Base-by-base conservation (phyloP, 2,329 filamentous ascomycete genomes). In the Calonectria ilicicola region DNA sequence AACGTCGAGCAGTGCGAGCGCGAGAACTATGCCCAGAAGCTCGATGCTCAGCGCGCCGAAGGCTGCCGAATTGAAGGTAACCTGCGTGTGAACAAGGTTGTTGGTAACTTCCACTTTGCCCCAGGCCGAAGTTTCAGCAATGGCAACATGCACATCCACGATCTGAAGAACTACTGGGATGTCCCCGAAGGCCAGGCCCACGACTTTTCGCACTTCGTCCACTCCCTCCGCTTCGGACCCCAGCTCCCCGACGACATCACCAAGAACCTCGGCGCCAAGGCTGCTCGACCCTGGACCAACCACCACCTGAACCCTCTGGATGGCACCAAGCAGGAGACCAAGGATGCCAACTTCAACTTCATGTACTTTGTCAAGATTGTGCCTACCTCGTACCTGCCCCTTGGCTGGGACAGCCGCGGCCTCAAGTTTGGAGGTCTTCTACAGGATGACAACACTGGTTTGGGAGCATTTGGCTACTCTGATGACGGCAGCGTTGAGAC, bases 311-410 rank as follows among this genome's bases (percentile, higher is more conserved):
- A 98, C 84, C 97, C 97, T 5, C 91, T 99, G 5, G 97, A 99
- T 81, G 89, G 90, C 66, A 94, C 93, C 4, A 87, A 90, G 75
- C 95, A 98, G 87, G 86, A 89, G 65, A 97, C 95, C 2, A 87
- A 90, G 42, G 95, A 98, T 80, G 91, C 95, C 77, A 94, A 94
- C 76, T 98, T 90, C 89, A 99, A 98, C 87, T 99, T 93, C 85
- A 98, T 98, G 95, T 99, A 99, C 88, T 99, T 99, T 85, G 90
- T 99, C 85, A 99, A 99, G 89, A 97, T 99, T 70, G 97, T 99
- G 38, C 95, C 94, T 3, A 99, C 97, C 2, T 96, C 95, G 1
- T 99, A 98, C 83, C 90, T 98, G 29, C 95, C 97, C 2, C 90
- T 99, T 1, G 95, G 95, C 75, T 98, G 95, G 95, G 93, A 95